These are phyloP conservation scores for Suhomyces pyralidae DNA, from an alignment of 805 yeast species.

Conservation along the genomic window DNA sequence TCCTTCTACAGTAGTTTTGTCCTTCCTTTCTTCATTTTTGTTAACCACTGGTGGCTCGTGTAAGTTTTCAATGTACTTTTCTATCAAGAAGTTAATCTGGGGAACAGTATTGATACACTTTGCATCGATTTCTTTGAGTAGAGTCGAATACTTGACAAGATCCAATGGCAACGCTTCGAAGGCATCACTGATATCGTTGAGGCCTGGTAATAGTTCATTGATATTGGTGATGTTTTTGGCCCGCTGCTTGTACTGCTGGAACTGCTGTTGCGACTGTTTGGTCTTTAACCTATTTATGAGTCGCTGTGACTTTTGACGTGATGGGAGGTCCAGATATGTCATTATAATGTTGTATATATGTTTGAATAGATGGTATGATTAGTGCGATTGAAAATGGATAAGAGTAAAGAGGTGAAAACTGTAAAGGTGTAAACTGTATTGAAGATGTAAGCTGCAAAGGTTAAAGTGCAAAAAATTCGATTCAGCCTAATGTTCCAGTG, in stretches of 20 bases:
- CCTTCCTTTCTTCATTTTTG: background rate
- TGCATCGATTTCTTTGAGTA: slow-evolving; percentile 91
- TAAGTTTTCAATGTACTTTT: slow-evolving; percentile 38
- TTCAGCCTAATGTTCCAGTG: too few relatives aligned
- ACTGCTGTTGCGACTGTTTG: slow-evolving; percentile 22
- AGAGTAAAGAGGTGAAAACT: background rate
- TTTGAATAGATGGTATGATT: background rate
- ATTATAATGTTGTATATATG: background rate
- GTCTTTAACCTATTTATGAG: slow-evolving; percentile 21
- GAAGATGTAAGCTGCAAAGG: too few relatives aligned
- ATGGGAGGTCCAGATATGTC: slow-evolving; percentile 24
- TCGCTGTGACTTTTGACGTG: slow-evolving; percentile 35
- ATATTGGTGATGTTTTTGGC: slow-evolving; percentile 31
- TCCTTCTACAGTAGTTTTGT: background rate
- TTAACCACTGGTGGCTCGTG: slow-evolving; percentile 10
- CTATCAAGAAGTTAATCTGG: slow-evolving; percentile 53
- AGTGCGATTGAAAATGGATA: background rate
- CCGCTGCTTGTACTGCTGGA: slow-evolving; percentile 33
- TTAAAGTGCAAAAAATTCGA: too few relatives aligned
- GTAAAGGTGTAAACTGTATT: background rate
- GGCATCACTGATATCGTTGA: slow-evolving; percentile 88
- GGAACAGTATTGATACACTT: slow-evolving; percentile 81
- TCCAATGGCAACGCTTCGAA: slow-evolving; percentile 87
- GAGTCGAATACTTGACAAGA: slow-evolving; percentile 77
- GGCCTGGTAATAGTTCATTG: slow-evolving; percentile 61